Evolutionary conservation across 192 early-diverging fungal species (phyloP).

Genomic region (Helicostylum pulchrum): DNA sequence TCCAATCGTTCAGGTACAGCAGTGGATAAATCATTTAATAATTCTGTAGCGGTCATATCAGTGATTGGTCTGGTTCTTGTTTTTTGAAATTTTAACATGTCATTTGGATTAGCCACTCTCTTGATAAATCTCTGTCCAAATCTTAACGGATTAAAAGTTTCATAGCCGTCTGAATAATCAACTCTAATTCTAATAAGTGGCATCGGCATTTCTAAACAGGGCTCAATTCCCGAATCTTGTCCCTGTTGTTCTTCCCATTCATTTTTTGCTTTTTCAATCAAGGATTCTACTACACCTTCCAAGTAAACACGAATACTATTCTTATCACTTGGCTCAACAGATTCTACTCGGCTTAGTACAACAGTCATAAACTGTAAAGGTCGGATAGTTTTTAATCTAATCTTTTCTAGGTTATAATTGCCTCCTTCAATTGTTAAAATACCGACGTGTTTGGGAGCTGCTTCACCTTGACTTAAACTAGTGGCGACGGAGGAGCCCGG

Average conservation of each 20-base stretch:
- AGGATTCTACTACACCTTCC: constrained; percentile 52
- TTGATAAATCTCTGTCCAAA: constrained; percentile 82
- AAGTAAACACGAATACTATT: constrained; percentile 53
- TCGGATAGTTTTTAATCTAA: constrained; percentile 75
- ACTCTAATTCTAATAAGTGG: constrained; percentile 83
- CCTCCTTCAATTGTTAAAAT: constrained; percentile 62
- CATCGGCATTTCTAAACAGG: constrained; percentile 50
- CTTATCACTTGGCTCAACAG: constrained; percentile 52
- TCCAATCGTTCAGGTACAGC: neutral
- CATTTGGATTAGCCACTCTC: constrained; percentile 83
- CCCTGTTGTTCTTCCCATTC: constrained; percentile 45
- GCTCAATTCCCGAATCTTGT: neutral
- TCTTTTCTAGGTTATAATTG: constrained; percentile 70
- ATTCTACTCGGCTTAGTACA: constrained; percentile 46
- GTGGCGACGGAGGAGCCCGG: constrained; percentile 94
- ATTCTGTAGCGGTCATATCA: constrained; percentile 1
- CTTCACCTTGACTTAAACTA: constrained; percentile 80
- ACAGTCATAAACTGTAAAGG: constrained; percentile 83
- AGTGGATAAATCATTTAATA: constrained; percentile 34
- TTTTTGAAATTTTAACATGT: constrained; percentile 81
- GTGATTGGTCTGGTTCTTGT: constrained; percentile 32
- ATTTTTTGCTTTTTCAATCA: constrained; percentile 65
- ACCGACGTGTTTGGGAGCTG: constrained; percentile 59
- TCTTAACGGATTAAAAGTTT: constrained; percentile 79
- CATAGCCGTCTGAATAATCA: constrained; percentile 83